phyloP scores from a whole-genome alignment of 2,329 filamentous ascomycete genomes.

The Dactylellina leptospora region DNA sequence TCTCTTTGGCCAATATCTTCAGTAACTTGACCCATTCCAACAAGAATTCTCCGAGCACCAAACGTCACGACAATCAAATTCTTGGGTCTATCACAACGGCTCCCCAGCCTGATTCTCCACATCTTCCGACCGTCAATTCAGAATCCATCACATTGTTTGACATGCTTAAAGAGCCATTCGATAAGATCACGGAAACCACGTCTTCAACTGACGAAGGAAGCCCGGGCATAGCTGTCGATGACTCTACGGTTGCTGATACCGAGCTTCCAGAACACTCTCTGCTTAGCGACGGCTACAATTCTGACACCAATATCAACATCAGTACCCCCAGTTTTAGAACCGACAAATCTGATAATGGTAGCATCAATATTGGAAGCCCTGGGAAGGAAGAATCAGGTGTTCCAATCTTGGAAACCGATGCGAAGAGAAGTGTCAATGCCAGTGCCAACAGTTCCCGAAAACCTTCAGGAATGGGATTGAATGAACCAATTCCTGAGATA shows the following conservation, averaged over 20 bases:
- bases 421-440: background rate
- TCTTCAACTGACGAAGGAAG: too few species aligned
- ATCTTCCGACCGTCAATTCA: too few species aligned
- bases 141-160: too few species aligned
- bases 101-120: too few species aligned
- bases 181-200: too few species aligned
- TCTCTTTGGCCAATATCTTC: conserved; percentile 22
- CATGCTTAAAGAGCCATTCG: too few species aligned
- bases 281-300: background rate
- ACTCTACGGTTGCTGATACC: background rate
- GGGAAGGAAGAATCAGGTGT: background rate
- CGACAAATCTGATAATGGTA: conserved; percentile 22
- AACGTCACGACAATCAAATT: too few species aligned
- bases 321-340: conserved; percentile 39
- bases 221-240: background rate
- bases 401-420: background rate
- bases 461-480: too few species aligned
- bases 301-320: background rate
- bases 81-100: too few species aligned
- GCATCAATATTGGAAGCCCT: background rate
- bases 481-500: too few species aligned
- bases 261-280: background rate
- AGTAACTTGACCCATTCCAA: background rate
- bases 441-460: background rate
- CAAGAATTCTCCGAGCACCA: conserved; percentile 5